Evolutionary conservation across 768 basidiomycete species (phyloP), one percentile per base, ranked within the genome.

Genomic region (Lactarius pseudohatsudake): DNA sequence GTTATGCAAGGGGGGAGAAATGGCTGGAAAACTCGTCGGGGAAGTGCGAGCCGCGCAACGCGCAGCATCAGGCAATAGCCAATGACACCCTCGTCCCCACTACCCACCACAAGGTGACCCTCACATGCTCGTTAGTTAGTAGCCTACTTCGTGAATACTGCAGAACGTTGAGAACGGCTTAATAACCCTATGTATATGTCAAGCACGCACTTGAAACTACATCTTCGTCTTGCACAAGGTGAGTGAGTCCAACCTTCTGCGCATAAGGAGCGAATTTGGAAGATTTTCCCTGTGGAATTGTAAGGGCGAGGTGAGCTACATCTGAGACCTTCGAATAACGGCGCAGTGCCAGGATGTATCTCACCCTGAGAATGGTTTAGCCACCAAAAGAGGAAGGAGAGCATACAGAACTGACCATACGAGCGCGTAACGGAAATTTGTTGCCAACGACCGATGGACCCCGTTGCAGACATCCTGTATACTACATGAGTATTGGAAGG

Each of bases 251-350:
- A 68, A 96, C 93, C 76, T 97, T 97, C 77, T 97, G 95, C 2
- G 94, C 93, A 72, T 97, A 92, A 4, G 94, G 94, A 50, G 87
- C 81, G 76, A 97, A 97, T 77, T 95, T 96, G 73, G 92, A 94
- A 32, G 94, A 96, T 76, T 92, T 93, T 2, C 95, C 95, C 94
- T 92, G 70, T 22, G 47, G 6, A 22, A 15, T 22, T 53, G 22
- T 53, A 20, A 45, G 41, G 28, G 40, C 36, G 22, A 53, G 13
- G 50, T 2, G 20, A 20, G 50, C 22, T 22, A 53, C 45, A 28
- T 56, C 43, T 68, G 43, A 69, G 68, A 64, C 45, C 65, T 55
- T n/a, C 55, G 20, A 60, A 54, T 56, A n/a, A 56, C 32, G 59
- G 47, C 55, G n/a, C n/a, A 6, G 50, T 34, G 45, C 61, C 9